Conservation (phyloP, 257 asterid genomes). For the Verbena officinalis region DNA sequence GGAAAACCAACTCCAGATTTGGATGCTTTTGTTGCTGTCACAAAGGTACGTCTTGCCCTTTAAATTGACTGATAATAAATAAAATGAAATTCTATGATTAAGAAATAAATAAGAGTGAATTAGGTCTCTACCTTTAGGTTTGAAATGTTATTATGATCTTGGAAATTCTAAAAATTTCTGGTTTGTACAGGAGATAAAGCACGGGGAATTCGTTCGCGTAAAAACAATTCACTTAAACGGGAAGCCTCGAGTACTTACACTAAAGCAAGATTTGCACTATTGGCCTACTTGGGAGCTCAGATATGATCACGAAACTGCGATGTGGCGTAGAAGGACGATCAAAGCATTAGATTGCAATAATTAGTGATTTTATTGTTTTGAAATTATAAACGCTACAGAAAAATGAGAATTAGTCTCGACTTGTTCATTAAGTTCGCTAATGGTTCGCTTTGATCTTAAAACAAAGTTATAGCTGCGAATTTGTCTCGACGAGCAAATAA, state of each 20-base stretch:
- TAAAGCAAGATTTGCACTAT: slow-evolving; percentile 97
- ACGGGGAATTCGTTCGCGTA: slow-evolving; percentile 91
- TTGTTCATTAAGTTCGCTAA: background rate
- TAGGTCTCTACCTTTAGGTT: background rate
- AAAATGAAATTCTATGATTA: too few relatives aligned
- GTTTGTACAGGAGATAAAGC: slow-evolving; percentile 67
- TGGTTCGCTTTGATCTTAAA: slow-evolving; percentile 1
- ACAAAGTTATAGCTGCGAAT: slow-evolving; percentile 20
- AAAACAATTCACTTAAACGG: slow-evolving; percentile 86
- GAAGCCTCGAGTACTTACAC: slow-evolving; percentile 86
- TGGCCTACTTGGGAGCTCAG: slow-evolving; percentile 99
- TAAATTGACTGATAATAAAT: too few relatives aligned
- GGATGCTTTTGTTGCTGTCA: slow-evolving; percentile 82
- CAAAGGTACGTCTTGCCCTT: slow-evolving; percentile 60
- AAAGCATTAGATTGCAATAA: slow-evolving; percentile 51
- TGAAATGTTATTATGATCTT: slow-evolving; percentile 3
- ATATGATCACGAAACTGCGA: slow-evolving; percentile 79
- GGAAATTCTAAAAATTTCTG: background rate
- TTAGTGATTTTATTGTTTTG: slow-evolving; percentile 35
- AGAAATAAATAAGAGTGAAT: too few relatives aligned
- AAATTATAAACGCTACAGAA: background rate
- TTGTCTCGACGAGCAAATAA: slow-evolving; percentile 15
- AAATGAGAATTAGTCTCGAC: slow-evolving; percentile 13
- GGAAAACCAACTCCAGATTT: slow-evolving; percentile 90
- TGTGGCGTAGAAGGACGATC: slow-evolving; percentile 79